phyloP scores from a whole-genome alignment of 345 rosid genomes.

The Diplotaxis tenuifolia region DNA sequence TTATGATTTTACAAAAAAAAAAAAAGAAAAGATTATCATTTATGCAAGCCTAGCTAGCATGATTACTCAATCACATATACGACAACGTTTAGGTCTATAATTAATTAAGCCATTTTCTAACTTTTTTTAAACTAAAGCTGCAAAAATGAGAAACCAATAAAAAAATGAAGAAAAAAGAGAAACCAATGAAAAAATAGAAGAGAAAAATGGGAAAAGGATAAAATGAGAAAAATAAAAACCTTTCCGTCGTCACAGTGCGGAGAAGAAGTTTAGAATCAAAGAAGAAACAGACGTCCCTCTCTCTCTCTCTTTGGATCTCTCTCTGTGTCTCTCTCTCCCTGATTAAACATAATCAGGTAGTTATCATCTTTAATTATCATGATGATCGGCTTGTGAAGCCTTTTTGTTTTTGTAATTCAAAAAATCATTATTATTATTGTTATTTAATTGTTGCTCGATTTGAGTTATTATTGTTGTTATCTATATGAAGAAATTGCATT shows the following conservation, averaged over 20 bases:
- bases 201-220: slow-evolving; percentile 5
- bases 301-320: slow-evolving; percentile 34
- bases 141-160: slow-evolving; percentile 18
- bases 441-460: neutral
- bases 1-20: neutral
- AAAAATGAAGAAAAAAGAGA: slow-evolving; percentile 17
- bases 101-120: slow-evolving; percentile 9
- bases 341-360: slow-evolving; percentile 40
- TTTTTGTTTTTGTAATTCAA: neutral
- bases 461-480: slow-evolving; percentile 1
- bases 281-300: slow-evolving; percentile 36
- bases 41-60: neutral
- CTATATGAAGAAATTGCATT: slow-evolving; percentile 27
- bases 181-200: slow-evolving; percentile 30
- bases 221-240: slow-evolving; percentile 24
- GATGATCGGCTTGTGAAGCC: neutral
- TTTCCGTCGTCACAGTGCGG: slow-evolving; percentile 6
- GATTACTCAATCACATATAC: neutral
- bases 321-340: slow-evolving; percentile 31
- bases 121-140: neutral
- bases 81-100: slow-evolving; percentile 13
- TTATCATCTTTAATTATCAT: slow-evolving; percentile 13
- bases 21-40: neutral
- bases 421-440: slow-evolving; percentile 3
- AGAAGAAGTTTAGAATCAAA: slow-evolving; percentile 34